Base-by-base conservation (phyloP, 176 grass and related monocot species). In the Oryza glaberrima region DNA sequence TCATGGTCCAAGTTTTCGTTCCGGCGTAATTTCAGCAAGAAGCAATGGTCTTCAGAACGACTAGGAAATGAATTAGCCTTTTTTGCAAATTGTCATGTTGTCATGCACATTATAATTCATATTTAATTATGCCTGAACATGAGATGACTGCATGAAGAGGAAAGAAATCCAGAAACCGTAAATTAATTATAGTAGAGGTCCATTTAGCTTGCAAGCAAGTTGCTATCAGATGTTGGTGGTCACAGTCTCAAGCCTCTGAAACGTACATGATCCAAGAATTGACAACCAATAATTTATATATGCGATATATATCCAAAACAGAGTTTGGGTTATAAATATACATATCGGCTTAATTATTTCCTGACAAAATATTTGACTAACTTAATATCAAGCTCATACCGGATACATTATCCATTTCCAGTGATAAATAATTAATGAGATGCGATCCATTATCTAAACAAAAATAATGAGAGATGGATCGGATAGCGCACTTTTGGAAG, bases 261-360 rank as follows among this genome's bases (percentile, higher is more conserved):
- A 13, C 64, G n/a, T 30, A 23, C 69, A 32, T 44, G 12, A 63
- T 44, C 20, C 23, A 44, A 82, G 22, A 65, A 73, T 23, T 46
- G 81, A 47, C 81, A 47, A 13, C 16, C n/a, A 73, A 81, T 81
- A 81, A 17, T 70, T 81, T 19, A 22, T 52, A 32, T 16, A 7
- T 22, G 76, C 15, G 2, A 80, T 36, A 80, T 23, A 80, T 36
- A 80, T 23, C 46, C 26, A n/a, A 46, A 51, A n/a, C 73, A 54
- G 48, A 32, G 14, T 32, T 44, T 52, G 3, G 13, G 13, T 9
- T 63, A 63, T 23, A 23, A 63, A 63, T 11, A 9, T 63, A 17
- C 14, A 14, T 26, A 75, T 3, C 25, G 4, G 14, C 10, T 26
- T 41, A 41, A 41, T 41, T 16, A 34, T 2, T 16, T 52, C 9